Evolutionary conservation across 78 protist genomes (phyloP).

Genomic region (Cavenderia fasciculata): DNA sequence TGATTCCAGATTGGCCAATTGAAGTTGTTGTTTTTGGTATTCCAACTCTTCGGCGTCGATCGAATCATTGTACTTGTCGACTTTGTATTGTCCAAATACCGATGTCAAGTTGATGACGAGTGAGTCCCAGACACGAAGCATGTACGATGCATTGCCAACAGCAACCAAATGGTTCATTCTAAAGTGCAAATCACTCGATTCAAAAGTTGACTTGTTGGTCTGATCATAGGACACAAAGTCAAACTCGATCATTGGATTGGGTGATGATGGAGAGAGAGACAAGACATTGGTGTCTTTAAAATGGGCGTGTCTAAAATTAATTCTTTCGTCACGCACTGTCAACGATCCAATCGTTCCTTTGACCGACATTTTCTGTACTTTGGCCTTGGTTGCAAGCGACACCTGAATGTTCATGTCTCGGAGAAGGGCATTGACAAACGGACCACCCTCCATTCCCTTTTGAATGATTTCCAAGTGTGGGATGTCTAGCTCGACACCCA

Average conservation of each 20-base stretch:
- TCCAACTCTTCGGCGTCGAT: too few species aligned
- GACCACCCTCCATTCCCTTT: too few species aligned
- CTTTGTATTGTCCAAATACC: slow-evolving; percentile 28
- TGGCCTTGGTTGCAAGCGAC: slow-evolving; percentile 41
- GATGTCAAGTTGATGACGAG: slow-evolving; percentile 19
- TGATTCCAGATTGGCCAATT: background rate
- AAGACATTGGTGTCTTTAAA: background rate
- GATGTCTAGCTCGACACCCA: slow-evolving; percentile 14
- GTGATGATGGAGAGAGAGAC: background rate
- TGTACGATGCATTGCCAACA: slow-evolving; percentile 18
- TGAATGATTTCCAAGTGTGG: background rate
- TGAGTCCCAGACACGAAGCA: slow-evolving; percentile 58
- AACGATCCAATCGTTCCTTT: slow-evolving; percentile 28
- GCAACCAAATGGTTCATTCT: slow-evolving; percentile 9
- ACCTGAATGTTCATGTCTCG: background rate
- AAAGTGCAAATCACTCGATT: slow-evolving; percentile 35
- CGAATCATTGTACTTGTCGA: slow-evolving; percentile 33
- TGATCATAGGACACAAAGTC: background rate
- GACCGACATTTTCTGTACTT: slow-evolving; percentile 51
- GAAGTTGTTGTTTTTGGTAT: background rate
- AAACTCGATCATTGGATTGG: slow-evolving; percentile 37
- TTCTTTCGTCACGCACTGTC: slow-evolving; percentile 5
- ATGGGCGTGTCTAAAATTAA: background rate
- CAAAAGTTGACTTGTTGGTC: background rate
- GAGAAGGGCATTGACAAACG: slow-evolving; percentile 2